Base-by-base conservation (phyloP, 176 grass and related monocot species). In the Triticum turgidum region DNA sequence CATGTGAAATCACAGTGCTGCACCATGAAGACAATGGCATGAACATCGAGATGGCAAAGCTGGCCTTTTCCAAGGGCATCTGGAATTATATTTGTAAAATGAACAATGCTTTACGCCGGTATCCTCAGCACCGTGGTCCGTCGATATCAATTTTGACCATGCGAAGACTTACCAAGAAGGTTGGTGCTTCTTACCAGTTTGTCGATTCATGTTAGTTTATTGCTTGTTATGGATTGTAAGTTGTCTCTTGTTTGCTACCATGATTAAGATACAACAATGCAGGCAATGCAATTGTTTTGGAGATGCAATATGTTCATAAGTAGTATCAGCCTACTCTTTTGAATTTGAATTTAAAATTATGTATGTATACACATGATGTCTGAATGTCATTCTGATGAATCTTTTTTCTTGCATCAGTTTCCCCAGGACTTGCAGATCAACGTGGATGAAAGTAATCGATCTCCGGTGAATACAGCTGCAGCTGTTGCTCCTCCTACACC, bases 11-110 rank as follows among this genome's bases (percentile, higher is more conserved):
- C 58, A 93, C 67, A 79, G 62, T 99, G 78, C 80, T 99, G 61
- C 94, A 99, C 89, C 91, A 94, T 87, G 97, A 99, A 78, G 88
- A 87, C 73, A 94, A 95, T 90, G 90, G 94, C 32, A 94, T 99
- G 84, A 99, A 99, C 83, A 76, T 90, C 52, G 92, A 94, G 80
- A 96, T 99, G 92, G 97, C 97, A 84, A 99, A 99, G 78, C 82
- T 99, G 33, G 94, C 97, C 30, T 99, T 99, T 91, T 89, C 97
- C 13, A 99, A 94, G 77, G 97, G 97, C 14, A 96, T 99, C 54
- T 98, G 97, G 97, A 99, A 39, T 70, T 99, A 94, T 73, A 88
- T 99, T 37, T 99, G 91, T 80, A 99, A 99, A 84, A 99, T 92
- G 92, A 94, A 99, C 72, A 92, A 78, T 69, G 97, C 97, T 77